Evolutionary conservation across 1,284 basidiomycete genomes (phyloP).

Genomic region (Cryptococcus sp.): DNA sequence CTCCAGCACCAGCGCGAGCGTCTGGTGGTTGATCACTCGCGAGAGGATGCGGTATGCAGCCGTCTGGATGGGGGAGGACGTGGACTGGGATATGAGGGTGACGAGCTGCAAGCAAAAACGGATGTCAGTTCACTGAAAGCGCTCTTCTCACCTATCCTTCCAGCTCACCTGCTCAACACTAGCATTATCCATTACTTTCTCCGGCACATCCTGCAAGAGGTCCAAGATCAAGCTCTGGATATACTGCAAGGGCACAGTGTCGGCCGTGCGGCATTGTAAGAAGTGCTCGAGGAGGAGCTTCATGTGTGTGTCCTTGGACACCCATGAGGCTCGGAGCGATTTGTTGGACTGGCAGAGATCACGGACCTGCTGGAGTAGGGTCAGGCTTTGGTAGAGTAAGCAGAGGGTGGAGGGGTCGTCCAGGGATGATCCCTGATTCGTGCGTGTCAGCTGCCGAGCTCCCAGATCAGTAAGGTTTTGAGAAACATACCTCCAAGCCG

Average conservation of each 20-base stretch:
- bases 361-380: slow-evolving; percentile 65
- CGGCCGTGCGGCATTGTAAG: slow-evolving; percentile 33
- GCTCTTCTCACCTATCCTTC: slow-evolving; percentile 1
- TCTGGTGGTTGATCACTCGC: slow-evolving; percentile 35
- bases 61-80: slow-evolving; percentile 33
- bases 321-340: slow-evolving; percentile 66
- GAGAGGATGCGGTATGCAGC: slow-evolving; percentile 41
- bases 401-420: slow-evolving; percentile 61
- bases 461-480: background rate
- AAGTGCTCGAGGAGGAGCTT: slow-evolving; percentile 37
- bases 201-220: slow-evolving; percentile 64
- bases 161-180: slow-evolving; percentile 61
- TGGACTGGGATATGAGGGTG: slow-evolving; percentile 32
- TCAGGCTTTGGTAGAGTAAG: slow-evolving; percentile 65
- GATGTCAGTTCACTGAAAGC: background rate
- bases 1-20: slow-evolving; percentile 66
- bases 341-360: slow-evolving; percentile 73
- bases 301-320: slow-evolving; percentile 55
- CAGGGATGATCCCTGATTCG: slow-evolving; percentile 60
- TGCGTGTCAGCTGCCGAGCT: slow-evolving; percentile 8
- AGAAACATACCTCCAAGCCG: slow-evolving; percentile 70
- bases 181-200: slow-evolving; percentile 61
- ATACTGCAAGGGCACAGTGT: slow-evolving; percentile 58
- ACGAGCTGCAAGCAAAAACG: slow-evolving; percentile 19
- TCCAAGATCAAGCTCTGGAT: slow-evolving; percentile 66